Conservation (phyloP, 2,329 filamentous ascomycete genomes). For the Alternaria solani region DNA sequence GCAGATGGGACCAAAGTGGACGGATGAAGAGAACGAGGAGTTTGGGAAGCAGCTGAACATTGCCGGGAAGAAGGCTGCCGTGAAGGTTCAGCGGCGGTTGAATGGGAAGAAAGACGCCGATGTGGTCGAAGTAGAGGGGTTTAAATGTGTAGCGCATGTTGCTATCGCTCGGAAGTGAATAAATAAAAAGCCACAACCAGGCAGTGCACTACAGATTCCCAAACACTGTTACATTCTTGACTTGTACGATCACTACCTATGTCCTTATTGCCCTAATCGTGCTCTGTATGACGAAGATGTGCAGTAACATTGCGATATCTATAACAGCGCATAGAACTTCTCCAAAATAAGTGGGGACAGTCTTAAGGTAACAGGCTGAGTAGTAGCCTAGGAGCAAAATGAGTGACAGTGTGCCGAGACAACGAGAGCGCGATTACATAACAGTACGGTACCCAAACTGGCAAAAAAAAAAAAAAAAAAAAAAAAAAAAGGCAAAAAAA, state of each 20-base stretch:
- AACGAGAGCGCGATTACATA: not conserved
- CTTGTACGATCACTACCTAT: not conserved
- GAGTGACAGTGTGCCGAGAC: not conserved
- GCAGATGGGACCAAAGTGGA: constrained; percentile 9
- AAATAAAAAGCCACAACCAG: not conserved
- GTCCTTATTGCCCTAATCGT: not conserved
- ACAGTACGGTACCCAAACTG: not conserved
- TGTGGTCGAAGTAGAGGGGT: constrained; percentile 14
- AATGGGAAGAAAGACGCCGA: constrained; percentile 7
- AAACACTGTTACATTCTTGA: not conserved
- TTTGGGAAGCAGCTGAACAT: constrained; percentile 8
- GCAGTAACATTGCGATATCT: not conserved
- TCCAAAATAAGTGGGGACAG: not conserved
- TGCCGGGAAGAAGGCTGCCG: constrained; percentile 2
- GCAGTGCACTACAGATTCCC: not conserved
- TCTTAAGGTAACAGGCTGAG: too few species aligned
- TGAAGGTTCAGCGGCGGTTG: constrained; percentile 1
- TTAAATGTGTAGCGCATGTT: constrained; percentile 15
- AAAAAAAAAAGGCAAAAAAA: constrained; percentile 25
- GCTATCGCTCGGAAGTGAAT: constrained; percentile 18
- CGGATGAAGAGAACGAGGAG: constrained; percentile 10
- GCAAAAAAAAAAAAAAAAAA: constrained; percentile 12
- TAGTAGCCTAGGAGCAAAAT: not conserved
- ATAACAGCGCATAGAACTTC: too few species aligned
- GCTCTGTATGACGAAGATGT: not conserved